These are phyloP conservation scores for Kokia cookei DNA, from an alignment of 441 rosid genomes.

Conservation along the genomic window DNA sequence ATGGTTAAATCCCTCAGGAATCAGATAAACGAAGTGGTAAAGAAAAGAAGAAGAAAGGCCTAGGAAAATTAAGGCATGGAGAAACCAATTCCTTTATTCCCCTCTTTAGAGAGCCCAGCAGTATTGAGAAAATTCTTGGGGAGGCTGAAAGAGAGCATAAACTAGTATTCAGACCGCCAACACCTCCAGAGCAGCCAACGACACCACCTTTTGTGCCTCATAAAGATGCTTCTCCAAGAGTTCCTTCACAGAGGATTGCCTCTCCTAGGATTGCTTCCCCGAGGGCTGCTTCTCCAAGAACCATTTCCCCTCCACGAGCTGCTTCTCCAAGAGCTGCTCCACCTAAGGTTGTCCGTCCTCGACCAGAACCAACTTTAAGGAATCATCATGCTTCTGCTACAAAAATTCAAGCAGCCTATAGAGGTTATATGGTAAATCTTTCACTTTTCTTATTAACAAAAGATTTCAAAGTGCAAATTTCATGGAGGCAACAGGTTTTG, in stretches of 20 bases:
- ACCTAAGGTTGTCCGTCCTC: slow-evolving; percentile 34
- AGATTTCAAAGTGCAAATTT: not conserved
- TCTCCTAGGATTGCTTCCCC: slow-evolving; percentile 52
- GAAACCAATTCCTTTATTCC: slow-evolving; percentile 85
- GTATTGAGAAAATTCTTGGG: slow-evolving; percentile 86
- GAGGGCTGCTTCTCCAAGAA: slow-evolving; percentile 32
- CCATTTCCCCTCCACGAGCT: slow-evolving; percentile 41
- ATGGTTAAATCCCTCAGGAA: slow-evolving; percentile 41
- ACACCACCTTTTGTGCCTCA: slow-evolving; percentile 47
- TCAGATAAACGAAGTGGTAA: slow-evolving; percentile 48
- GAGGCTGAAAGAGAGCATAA: slow-evolving; percentile 93
- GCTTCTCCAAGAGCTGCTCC: slow-evolving; percentile 40
- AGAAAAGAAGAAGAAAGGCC: slow-evolving; percentile 74
- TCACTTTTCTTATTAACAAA: not conserved
- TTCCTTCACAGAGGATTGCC: slow-evolving; percentile 46
- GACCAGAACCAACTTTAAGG: slow-evolving; percentile 67
- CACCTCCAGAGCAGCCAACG: slow-evolving; percentile 53
- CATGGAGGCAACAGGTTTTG: not conserved
- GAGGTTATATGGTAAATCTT: slow-evolving; percentile 67
- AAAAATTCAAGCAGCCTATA: slow-evolving; percentile 79
- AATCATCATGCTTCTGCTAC: slow-evolving; percentile 80
- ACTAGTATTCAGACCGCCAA: slow-evolving; percentile 64
- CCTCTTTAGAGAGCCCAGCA: slow-evolving; percentile 79
- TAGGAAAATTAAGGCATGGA: slow-evolving; percentile 56
- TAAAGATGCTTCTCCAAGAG: slow-evolving; percentile 45